phyloP scores from a whole-genome alignment of 805 yeast species.

The Barnettozyma vustinii region DNA sequence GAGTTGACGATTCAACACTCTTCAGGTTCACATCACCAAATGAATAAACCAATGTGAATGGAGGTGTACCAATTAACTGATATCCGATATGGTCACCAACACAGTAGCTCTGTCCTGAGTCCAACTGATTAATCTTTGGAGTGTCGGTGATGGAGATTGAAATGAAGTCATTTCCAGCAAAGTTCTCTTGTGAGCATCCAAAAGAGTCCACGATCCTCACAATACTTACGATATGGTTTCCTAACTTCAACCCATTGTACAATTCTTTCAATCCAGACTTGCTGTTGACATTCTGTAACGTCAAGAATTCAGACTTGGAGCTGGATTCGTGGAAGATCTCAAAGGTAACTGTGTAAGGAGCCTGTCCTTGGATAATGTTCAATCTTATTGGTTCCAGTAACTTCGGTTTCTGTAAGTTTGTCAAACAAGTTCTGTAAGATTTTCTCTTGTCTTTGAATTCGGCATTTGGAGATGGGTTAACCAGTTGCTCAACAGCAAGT shows the following conservation, averaged over 20 bases:
- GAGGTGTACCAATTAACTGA: conserved; percentile 71
- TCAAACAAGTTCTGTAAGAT: conserved; percentile 45
- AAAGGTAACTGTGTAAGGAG: conserved; percentile 58
- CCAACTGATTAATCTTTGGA: conserved; percentile 55
- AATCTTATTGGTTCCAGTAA: conserved; percentile 49
- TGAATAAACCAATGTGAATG: conserved; percentile 68
- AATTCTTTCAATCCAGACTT: conserved; percentile 36
- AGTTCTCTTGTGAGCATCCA: conserved; percentile 55
- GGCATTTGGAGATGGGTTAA: conserved; percentile 59
- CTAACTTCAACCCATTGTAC: conserved; percentile 54
- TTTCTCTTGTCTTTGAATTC: conserved; percentile 42
- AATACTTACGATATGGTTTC: conserved; percentile 60
- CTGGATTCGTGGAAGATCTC: conserved; percentile 55
- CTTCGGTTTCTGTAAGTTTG: conserved; percentile 30
- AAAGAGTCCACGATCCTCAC: conserved; percentile 56
- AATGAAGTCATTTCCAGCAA: conserved; percentile 39
- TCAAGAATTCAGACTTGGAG: conserved; percentile 44
- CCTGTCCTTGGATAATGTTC: conserved; percentile 46
- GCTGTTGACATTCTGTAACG: conserved; percentile 38
- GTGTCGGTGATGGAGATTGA: conserved; percentile 66
- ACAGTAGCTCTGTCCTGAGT: conserved; percentile 55
- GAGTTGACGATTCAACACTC: conserved; percentile 45
- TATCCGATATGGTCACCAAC: conserved; percentile 88
- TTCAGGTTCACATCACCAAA: conserved; percentile 60
- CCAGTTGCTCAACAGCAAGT: conserved; percentile 43